Conservation (phyloP, 306 rosid species). For the Boehmeria nivea region DNA sequence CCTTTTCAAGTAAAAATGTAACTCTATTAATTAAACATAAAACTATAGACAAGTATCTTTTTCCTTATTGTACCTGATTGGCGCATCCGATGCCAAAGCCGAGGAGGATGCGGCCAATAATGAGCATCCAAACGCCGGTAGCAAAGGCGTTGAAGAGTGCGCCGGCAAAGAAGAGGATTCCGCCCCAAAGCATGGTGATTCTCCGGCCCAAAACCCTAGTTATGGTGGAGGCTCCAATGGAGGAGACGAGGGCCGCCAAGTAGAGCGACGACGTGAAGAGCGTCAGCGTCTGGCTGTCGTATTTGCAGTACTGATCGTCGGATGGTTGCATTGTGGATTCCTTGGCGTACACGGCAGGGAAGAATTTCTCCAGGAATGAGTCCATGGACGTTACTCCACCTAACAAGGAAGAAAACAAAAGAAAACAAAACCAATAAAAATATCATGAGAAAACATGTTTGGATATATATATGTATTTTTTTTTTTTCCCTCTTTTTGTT, state of each 20-base stretch:
- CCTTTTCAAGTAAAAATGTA: too few species aligned
- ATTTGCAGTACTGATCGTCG: conserved; percentile 61
- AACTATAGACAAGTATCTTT: too few species aligned
- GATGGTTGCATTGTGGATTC: conserved; percentile 29
- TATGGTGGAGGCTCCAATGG: conserved; percentile 37
- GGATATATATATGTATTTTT: too few species aligned
- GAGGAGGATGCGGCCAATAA: conserved; percentile 57
- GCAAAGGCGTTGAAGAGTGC: conserved; percentile 63
- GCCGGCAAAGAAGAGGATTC: conserved; percentile 47
- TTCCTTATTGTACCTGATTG: conserved; percentile 61
- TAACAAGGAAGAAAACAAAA: too few species aligned
- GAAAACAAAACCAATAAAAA: too few species aligned
- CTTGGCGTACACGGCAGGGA: conserved; percentile 49
- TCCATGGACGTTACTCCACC: conserved; percentile 93
- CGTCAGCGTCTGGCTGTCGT: conserved; percentile 50
- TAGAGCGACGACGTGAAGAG: conserved; percentile 77
- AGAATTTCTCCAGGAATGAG: conserved; percentile 43
- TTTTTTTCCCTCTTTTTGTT: too few species aligned
- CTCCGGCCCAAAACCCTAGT: conserved; percentile 52
- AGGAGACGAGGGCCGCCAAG: conserved; percentile 59
- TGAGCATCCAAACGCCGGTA: conserved; percentile 47
- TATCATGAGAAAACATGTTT: too few species aligned
- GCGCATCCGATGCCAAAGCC: conserved; percentile 85
- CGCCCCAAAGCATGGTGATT: conserved; percentile 49
- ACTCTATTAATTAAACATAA: too few species aligned